Conservation (phyloP, 2,329 filamentous ascomycete species). For the Colletotrichum filicis region DNA sequence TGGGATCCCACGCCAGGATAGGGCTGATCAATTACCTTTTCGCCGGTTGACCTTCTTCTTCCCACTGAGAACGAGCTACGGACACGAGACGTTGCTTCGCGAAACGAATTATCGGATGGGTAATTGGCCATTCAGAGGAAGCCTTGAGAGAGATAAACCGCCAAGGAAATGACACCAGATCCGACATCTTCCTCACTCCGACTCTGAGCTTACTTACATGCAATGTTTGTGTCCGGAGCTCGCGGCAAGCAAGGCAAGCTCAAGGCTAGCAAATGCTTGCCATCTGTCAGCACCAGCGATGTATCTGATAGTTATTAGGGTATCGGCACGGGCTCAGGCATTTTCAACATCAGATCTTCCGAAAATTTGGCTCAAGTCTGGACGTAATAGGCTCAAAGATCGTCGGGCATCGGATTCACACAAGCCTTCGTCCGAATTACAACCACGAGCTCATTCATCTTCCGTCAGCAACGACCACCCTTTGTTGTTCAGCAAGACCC, state of each 20-base stretch:
- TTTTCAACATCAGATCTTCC: not conserved
- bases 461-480: not conserved
- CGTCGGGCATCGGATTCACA: not conserved
- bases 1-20: conserved; percentile 29
- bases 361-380: not conserved
- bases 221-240: not conserved
- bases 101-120: not conserved
- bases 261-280: not conserved
- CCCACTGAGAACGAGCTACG: not conserved
- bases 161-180: not conserved
- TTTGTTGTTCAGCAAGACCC: not conserved
- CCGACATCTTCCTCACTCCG: not conserved
- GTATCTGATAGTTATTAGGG: not conserved
- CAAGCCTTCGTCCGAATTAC: not conserved
- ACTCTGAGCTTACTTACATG: not conserved
- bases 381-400: not conserved
- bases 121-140: not conserved
- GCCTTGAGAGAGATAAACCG: not conserved
- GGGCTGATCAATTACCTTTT: conserved; percentile 29
- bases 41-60: not conserved
- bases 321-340: not conserved
- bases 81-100: not conserved
- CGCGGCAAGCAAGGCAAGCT: not conserved
- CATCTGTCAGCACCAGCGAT: conserved; percentile 10
- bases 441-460: not conserved